Evolutionary conservation across 306 rosid species (phyloP).

Genomic region (Prunus salicina): DNA sequence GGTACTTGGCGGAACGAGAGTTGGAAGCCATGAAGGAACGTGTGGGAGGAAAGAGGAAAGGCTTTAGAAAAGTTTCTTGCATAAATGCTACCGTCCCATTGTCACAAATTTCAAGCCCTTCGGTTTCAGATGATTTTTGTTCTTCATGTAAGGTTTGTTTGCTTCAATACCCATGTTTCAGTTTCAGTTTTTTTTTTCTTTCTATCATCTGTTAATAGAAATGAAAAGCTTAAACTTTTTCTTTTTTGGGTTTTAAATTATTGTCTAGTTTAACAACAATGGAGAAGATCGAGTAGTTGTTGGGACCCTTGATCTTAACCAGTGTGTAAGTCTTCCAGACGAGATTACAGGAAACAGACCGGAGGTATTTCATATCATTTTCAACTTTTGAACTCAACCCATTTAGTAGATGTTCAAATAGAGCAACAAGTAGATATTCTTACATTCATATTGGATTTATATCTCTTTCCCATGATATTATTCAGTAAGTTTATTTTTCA

Average conservation of each 20-base stretch:
- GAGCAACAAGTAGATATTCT: neutral
- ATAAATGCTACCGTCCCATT: slow-evolving; percentile 74
- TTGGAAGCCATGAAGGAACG: slow-evolving; percentile 87
- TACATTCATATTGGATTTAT: neutral
- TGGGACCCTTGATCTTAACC: slow-evolving; percentile 81
- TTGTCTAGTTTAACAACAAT: slow-evolving; percentile 54
- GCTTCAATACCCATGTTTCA: neutral
- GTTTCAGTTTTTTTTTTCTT: neutral
- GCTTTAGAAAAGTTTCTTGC: slow-evolving; percentile 74
- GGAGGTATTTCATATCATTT: slow-evolving; percentile 45
- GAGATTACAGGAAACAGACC: slow-evolving; percentile 80
- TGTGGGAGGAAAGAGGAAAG: slow-evolving; percentile 59
- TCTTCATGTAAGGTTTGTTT: slow-evolving; percentile 86
- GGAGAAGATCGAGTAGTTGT: slow-evolving; percentile 79
- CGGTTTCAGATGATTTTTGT: slow-evolving; percentile 56
- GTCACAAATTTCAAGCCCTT: slow-evolving; percentile 39
- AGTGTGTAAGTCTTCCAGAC: slow-evolving; percentile 83
- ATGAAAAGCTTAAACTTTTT: neutral
- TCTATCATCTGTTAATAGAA: neutral
- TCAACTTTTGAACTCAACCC: neutral
- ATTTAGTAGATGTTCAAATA: neutral
- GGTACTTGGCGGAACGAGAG: slow-evolving; percentile 81
- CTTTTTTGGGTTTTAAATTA: neutral
- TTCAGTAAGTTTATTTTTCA: neutral
- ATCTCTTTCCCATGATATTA: neutral